Base-by-base conservation (phyloP, 495 filamentous ascomycete genomes). In the Penicillium crystallinum region DNA sequence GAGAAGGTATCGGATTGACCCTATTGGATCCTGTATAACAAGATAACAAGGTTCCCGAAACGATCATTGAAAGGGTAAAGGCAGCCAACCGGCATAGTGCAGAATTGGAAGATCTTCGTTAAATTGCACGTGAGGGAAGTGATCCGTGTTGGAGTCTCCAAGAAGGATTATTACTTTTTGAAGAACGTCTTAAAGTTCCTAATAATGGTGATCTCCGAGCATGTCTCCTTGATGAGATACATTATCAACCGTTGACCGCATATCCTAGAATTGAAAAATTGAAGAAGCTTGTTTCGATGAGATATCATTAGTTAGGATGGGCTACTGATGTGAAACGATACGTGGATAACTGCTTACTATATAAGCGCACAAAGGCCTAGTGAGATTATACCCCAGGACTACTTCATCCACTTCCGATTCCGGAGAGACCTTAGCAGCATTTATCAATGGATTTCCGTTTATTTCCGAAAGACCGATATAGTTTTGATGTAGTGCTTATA, bases 181-280 rank as follows among this genome's bases (percentile, higher is more conserved):
- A 35, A 4, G 33, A 12, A 11, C 5, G 12, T 3, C 33, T 35
- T 6, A 25, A 43, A 15, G 12, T 51, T 2, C 35, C 41, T 12
- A n/a, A 42, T 18, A 7, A 48, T 6, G 41, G 41, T 0, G 36
- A 54, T 14, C 41, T 58, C 2, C 38, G 41, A 9, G 25, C 34
- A 22, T 11, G 55, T 0, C 19, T 57, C 10, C 34, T 55, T 1
- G 46, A 58, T 35, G 29, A 57, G 4, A 49, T 58, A 6, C 37
- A 58, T 18, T 29, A 39, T 1, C 31, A 58, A 15, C 38, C 38
- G 0, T 54, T 25, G 7, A 58, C 31, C 5, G 46, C 51, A 0
- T 30, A 58, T 29, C 55, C 44, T 4, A 30, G 55, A 17, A 17
- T 22, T 6, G 47, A 49, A 8, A 54, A 51, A 41, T 45, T 22